These are phyloP conservation scores for Colletotrichum shisoi DNA, from an alignment of 2,329 filamentous ascomycete species.

Conservation along the genomic window DNA sequence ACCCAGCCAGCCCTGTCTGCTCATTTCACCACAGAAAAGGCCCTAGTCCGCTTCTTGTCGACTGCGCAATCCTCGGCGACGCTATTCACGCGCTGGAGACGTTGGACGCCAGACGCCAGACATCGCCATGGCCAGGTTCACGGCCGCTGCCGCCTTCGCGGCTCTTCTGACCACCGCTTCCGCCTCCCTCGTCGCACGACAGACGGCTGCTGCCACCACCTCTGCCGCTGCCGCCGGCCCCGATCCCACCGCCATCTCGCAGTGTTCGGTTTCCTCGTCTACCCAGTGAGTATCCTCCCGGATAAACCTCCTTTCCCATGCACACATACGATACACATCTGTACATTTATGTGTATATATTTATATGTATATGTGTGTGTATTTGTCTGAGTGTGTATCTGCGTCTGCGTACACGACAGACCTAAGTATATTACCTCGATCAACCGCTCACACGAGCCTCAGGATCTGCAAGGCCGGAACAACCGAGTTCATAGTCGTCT, in stretches of 20 bases:
- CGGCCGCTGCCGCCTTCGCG: slow-evolving; percentile 24
- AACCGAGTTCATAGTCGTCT: slow-evolving; percentile 35
- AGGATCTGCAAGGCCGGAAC: slow-evolving; percentile 36
- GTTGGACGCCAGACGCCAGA: neutral
- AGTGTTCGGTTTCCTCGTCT: slow-evolving; percentile 38
- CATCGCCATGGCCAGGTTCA: slow-evolving; percentile 25
- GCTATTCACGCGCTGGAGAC: too few species aligned
- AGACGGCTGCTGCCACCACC: slow-evolving; percentile 46
- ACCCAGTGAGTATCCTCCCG: slow-evolving; percentile 30
- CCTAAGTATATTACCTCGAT: neutral
- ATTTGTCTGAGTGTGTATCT: too few species aligned
- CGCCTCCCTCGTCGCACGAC: slow-evolving; percentile 43
- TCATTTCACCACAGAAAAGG: slow-evolving; percentile 7
- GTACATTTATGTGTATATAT: too few species aligned
- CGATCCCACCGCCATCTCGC: slow-evolving; percentile 32
- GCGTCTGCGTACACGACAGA: too few species aligned
- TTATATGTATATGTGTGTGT: too few species aligned
- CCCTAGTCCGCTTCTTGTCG: neutral
- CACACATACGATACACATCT: neutral
- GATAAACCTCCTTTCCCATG: neutral
- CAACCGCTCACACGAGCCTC: neutral
- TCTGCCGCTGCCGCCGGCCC: slow-evolving; percentile 32
- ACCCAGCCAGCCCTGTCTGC: neutral
- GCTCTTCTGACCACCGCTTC: slow-evolving; percentile 33
- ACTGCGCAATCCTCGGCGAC: neutral